Evolutionary conservation across 768 basidiomycete species (phyloP).

Genomic region (Suillus discolor): DNA sequence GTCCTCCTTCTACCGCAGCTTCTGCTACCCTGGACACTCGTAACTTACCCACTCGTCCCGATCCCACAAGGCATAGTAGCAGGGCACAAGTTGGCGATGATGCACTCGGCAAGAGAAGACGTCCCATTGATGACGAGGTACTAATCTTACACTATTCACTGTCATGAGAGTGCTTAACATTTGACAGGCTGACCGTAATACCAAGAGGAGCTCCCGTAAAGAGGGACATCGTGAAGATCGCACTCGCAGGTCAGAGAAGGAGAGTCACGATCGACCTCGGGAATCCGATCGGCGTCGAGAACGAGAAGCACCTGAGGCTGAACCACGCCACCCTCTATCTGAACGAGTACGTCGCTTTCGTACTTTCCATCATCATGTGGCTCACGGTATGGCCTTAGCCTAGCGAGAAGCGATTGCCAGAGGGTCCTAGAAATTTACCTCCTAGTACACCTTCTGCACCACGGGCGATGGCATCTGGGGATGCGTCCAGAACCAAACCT

Average conservation of each 20-base stretch:
- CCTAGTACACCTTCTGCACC: slow-evolving; percentile 70
- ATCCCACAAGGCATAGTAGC: slow-evolving; percentile 56
- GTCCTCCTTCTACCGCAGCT: slow-evolving; percentile 33
- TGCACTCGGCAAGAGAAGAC: slow-evolving; percentile 69
- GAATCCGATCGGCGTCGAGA: slow-evolving; percentile 72
- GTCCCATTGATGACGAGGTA: slow-evolving; percentile 75
- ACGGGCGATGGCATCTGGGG: slow-evolving; percentile 64
- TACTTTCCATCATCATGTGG: slow-evolving; percentile 4
- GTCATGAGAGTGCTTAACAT: slow-evolving; percentile 16
- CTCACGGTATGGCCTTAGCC: slow-evolving; percentile 34
- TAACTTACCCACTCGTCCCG: slow-evolving; percentile 59
- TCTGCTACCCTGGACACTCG: slow-evolving; percentile 51
- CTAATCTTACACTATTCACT: slow-evolving; percentile 26
- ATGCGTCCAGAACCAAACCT: slow-evolving; percentile 44
- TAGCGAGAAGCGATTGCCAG: slow-evolving; percentile 57
- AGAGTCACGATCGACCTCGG: slow-evolving; percentile 63
- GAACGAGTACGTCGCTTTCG: slow-evolving; percentile 58
- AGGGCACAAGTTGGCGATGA: slow-evolving; percentile 56
- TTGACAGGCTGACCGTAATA: slow-evolving; percentile 65
- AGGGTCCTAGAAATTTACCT: slow-evolving; percentile 56
- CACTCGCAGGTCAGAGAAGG: slow-evolving; percentile 69
- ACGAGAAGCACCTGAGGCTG: slow-evolving; percentile 56
- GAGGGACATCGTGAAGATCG: slow-evolving; percentile 79
- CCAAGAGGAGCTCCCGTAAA: slow-evolving; percentile 83
- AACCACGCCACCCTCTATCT: slow-evolving; percentile 45